Evolutionary conservation across 192 early-diverging fungal genomes (phyloP).

Genomic region (Coemansia sp.): DNA sequence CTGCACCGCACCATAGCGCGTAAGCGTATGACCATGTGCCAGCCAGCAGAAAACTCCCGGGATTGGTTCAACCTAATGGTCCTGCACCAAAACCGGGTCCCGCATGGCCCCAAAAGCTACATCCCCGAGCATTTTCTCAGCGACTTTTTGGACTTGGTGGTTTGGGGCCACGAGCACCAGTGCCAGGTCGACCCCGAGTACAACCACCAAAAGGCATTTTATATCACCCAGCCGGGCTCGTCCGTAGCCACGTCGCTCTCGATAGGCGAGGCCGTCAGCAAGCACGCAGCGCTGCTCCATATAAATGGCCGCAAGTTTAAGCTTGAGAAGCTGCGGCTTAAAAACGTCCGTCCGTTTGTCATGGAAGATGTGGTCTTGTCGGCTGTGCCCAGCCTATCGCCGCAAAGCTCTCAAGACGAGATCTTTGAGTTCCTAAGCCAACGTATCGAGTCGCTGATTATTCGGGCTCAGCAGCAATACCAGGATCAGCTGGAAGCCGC

Average conservation of each 20-base stretch:
- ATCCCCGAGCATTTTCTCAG: constrained; percentile 87
- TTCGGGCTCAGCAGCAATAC: constrained; percentile 64
- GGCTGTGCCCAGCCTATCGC: constrained; percentile 48
- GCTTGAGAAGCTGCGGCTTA: constrained; percentile 70
- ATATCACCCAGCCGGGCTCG: constrained; percentile 88
- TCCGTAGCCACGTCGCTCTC: constrained; percentile 87
- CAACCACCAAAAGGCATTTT: constrained; percentile 64
- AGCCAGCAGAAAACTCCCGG: constrained; percentile 63
- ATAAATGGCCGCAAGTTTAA: constrained; percentile 68
- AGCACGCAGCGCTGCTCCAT: constrained; percentile 59
- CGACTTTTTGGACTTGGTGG: constrained; percentile 74
- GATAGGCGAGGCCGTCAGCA: constrained; percentile 71
- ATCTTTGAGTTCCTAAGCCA: constrained; percentile 59
- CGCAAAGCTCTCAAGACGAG: constrained; percentile 55
- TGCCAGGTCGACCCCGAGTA: constrained; percentile 76
- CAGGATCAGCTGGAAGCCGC: constrained; percentile 32
- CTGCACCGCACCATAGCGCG: constrained; percentile 73
- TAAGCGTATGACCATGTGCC: constrained; percentile 68
- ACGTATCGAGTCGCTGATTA: constrained; percentile 58
- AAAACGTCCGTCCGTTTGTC: constrained; percentile 84
- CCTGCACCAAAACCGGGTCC: constrained; percentile 87
- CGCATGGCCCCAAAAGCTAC: constrained; percentile 78
- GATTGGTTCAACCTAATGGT: constrained; percentile 91
- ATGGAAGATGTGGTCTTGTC: constrained; percentile 68
- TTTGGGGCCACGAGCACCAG: constrained; percentile 99